phyloP scores from a whole-genome alignment of 2,329 filamentous ascomycete genomes.

The Sporothrix pseudoabietina region DNA sequence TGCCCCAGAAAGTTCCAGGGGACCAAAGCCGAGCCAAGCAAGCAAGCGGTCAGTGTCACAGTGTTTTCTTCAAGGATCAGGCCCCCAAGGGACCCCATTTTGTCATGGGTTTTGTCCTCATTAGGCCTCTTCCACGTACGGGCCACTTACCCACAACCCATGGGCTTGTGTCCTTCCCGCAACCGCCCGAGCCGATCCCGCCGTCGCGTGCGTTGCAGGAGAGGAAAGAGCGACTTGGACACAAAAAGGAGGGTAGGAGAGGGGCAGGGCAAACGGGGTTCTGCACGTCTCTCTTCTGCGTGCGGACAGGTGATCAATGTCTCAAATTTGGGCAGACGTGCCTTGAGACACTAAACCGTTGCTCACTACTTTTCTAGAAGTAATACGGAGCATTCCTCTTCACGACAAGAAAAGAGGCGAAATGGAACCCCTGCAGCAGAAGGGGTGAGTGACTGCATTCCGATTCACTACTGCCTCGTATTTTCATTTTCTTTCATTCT shows the following conservation, averaged over 20 bases:
- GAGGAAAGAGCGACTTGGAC: background rate
- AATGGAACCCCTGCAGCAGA: background rate
- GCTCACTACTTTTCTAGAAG: background rate
- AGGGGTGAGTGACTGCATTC: background rate
- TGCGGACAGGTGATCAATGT: constrained; percentile 6
- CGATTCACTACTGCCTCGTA: background rate
- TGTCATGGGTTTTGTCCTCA: too few relatives aligned
- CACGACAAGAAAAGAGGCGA: background rate
- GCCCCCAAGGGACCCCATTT: too few relatives aligned
- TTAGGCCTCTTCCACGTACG: background rate
- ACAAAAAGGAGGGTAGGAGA: constrained; percentile 2
- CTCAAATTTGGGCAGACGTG: background rate
- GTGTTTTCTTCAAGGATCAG: background rate
- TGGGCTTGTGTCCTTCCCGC: constrained; percentile 20
- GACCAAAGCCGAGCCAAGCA: too few relatives aligned
- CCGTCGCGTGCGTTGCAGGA: constrained; percentile 8
- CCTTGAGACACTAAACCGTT: background rate
- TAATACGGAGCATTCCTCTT: background rate
- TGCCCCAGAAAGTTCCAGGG: background rate
- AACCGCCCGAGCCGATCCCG: constrained; percentile 30
- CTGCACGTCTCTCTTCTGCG: background rate
- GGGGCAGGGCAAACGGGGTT: background rate
- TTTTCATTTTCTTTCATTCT: background rate
- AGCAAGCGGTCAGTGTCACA: background rate
- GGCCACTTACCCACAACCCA: background rate